These are phyloP conservation scores for Solanum chiquidenum DNA, from an alignment of 257 asterid species.

Conservation along the genomic window DNA sequence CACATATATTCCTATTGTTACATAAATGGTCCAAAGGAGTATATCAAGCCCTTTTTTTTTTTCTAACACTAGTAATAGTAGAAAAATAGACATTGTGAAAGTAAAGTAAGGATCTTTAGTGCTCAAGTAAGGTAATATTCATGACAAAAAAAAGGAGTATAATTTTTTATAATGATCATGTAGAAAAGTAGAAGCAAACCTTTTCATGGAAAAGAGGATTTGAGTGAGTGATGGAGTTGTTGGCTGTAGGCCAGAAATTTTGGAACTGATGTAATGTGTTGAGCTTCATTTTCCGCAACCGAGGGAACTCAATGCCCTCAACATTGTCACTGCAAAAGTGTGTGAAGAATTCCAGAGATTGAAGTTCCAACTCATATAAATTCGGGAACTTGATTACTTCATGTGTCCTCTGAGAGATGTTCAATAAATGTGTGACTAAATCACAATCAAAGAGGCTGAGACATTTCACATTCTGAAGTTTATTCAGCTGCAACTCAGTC, in stretches of 20 bases:
- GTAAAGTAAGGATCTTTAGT: background rate
- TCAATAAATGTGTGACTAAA: background rate
- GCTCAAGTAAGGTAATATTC: background rate
- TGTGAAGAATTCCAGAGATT: background rate
- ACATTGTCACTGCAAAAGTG: background rate
- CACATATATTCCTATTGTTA: too few relatives aligned
- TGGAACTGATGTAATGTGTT: background rate
- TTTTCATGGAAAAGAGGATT: background rate
- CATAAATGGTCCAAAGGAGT: too few relatives aligned
- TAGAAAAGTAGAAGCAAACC: background rate
- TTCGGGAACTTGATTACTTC: background rate
- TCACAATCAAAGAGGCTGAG: background rate
- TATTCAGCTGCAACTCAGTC: background rate
- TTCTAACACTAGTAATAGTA: too few relatives aligned
- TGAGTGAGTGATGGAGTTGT: background rate
- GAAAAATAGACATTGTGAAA: too few relatives aligned
- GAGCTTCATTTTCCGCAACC: background rate
- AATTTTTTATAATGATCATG: background rate
- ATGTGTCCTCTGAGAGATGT: background rate
- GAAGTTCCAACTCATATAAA: background rate
- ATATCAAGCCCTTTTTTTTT: too few relatives aligned
- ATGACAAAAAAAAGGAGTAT: background rate
- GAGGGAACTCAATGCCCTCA: background rate
- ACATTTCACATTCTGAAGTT: background rate
- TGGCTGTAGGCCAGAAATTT: background rate